phyloP scores from a whole-genome alignment of 495 filamentous ascomycete genomes.

The Penicillium paradoxum region DNA sequence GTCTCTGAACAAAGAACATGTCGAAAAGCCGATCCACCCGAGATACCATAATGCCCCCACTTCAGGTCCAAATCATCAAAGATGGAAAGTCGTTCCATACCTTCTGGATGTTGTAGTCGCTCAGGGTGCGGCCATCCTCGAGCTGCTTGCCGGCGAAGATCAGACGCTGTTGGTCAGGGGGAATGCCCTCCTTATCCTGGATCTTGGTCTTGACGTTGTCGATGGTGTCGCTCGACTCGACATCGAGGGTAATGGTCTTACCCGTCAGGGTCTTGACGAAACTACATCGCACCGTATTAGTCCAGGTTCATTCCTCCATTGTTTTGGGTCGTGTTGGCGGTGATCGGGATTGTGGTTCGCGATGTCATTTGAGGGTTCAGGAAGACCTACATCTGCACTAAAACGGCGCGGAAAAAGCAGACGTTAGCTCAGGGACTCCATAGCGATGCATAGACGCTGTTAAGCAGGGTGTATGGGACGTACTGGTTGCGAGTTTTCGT shows the following conservation, averaged over 20 bases:
- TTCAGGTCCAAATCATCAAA: conserved; percentile 9
- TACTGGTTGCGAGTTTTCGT: conserved; percentile 59
- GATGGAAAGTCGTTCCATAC: conserved; percentile 43
- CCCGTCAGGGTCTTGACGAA: conserved; percentile 97
- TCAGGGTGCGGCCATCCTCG: conserved; percentile 96
- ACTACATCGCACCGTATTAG: conserved; percentile 51
- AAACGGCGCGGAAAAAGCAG: conserved; percentile 37
- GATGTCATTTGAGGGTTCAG: conserved; percentile 15
- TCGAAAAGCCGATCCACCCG: not conserved
- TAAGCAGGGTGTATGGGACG: conserved; percentile 26
- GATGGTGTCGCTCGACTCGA: conserved; percentile 98
- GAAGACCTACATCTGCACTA: conserved; percentile 75
- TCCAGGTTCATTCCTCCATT: conserved; percentile 15
- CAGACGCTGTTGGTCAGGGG: conserved; percentile 97
- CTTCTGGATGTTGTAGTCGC: conserved; percentile 99
- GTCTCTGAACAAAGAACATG: not conserved
- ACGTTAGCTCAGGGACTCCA: conserved; percentile 32
- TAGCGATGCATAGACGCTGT: conserved; percentile 13
- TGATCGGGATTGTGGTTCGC: conserved; percentile 12
- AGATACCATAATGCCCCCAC: conserved; percentile 4
- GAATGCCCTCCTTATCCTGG: conserved; percentile 99
- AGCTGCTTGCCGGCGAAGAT: conserved; percentile 99
- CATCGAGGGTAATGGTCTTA: conserved; percentile 99
- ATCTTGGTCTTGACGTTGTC: conserved; percentile 97
- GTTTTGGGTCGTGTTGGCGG: conserved; percentile 9